phyloP scores from a whole-genome alignment of 169 alveolate species.

The Cryptosporidium tyzzeri region DNA sequence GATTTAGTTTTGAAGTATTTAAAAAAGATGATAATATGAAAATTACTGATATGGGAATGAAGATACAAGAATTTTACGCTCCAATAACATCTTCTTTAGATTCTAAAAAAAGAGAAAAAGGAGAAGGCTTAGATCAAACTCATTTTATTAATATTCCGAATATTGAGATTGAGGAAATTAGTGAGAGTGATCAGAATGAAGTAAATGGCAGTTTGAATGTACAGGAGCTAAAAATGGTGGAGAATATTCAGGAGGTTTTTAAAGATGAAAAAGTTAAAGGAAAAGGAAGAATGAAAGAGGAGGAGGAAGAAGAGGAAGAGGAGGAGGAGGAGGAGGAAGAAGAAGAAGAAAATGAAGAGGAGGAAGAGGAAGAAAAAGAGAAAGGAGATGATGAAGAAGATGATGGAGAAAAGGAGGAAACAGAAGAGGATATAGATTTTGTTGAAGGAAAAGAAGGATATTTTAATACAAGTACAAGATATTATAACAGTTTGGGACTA shows the following conservation, averaged over 20 bases:
- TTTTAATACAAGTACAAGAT: neutral
- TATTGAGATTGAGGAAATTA: neutral
- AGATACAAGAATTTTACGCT: neutral
- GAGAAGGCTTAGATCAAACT: neutral
- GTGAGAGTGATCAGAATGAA: neutral
- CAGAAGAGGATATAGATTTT: neutral
- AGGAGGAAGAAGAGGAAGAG: neutral
- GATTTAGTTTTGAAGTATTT: neutral
- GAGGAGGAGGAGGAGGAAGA: neutral
- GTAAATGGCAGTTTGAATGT: too few relatives aligned
- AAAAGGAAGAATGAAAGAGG: too few relatives aligned
- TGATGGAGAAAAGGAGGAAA: neutral
- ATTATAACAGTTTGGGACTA: slow-evolving; percentile 17
- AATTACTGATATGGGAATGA: neutral
- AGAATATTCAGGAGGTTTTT: neutral
- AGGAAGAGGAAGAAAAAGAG: neutral
- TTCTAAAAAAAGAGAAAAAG: neutral
- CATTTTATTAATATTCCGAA: neutral
- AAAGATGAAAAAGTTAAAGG: neutral
- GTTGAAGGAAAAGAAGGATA: neutral
- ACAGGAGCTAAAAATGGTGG: neutral
- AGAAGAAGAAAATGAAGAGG: neutral
- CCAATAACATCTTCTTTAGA: neutral
- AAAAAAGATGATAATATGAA: neutral
- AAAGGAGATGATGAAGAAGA: neutral